Evolutionary conservation across 179 eudicot genomes (phyloP).

Genomic region (Nepenthes alata): DNA sequence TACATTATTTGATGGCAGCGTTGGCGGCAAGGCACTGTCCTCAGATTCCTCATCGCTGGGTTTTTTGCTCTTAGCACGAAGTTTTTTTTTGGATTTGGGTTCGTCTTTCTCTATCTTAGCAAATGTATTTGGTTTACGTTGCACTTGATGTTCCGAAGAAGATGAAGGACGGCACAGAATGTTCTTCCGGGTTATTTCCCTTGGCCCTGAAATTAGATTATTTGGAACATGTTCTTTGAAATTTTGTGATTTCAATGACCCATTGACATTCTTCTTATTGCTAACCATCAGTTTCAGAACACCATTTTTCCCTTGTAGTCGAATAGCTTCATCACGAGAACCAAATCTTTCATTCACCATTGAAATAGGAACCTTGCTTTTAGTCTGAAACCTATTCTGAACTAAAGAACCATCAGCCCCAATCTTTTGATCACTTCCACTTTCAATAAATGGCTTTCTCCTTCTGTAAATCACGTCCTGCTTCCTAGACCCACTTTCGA

Average conservation of each 20-base stretch:
- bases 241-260: conserved; percentile 18
- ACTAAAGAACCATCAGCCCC: conserved; percentile 14
- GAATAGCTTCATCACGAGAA: conserved; percentile 52
- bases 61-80: conserved; percentile 22
- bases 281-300: conserved; percentile 79
- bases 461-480: conserved; percentile 4
- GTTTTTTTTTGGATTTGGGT: conserved; percentile 20
- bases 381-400: conserved; percentile 23
- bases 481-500: conserved; percentile 21
- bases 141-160: conserved; percentile 27
- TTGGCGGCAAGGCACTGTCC: conserved; percentile 32
- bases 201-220: conserved; percentile 24
- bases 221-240: conserved; percentile 24
- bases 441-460: too few species aligned
- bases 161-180: conserved; percentile 18
- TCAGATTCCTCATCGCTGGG: conserved; percentile 36
- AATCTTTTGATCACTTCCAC: background rate
- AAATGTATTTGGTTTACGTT: conserved; percentile 19
- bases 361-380: conserved; percentile 37
- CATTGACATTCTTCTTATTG: conserved; percentile 39
- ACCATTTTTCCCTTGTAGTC: conserved; percentile 92
- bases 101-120: conserved; percentile 22
- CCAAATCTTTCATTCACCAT: conserved; percentile 39
- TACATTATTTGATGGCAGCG: conserved; percentile 15
- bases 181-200: conserved; percentile 31